Evolutionary conservation across 2,329 filamentous ascomycete species (phyloP).

Genomic region (Geoglossum cookeanum): DNA sequence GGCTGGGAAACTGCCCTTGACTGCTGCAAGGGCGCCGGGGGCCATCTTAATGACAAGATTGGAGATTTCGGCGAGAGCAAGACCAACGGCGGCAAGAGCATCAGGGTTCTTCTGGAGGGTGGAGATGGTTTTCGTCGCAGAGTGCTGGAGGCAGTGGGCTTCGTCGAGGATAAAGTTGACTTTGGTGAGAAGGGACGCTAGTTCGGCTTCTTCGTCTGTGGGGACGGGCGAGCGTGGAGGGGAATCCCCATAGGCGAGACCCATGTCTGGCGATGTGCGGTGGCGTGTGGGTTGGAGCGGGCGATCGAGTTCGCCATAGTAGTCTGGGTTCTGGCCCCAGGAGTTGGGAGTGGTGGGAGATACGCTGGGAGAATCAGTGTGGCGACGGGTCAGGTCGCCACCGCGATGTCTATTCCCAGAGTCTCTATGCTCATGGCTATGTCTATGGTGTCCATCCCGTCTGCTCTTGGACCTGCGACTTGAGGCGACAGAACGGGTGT

Average conservation of each 20-base stretch:
- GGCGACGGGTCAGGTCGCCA: not conserved
- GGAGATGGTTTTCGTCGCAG: slow-evolving; percentile 62
- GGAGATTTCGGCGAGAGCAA: slow-evolving; percentile 82
- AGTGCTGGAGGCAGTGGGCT: slow-evolving; percentile 73
- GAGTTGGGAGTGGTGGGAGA: too few species aligned
- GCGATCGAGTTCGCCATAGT: too few species aligned
- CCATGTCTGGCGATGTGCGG: not conserved
- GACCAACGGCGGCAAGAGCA: slow-evolving; percentile 78
- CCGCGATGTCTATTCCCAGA: not conserved
- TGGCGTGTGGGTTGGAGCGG: too few species aligned
- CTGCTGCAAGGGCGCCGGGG: slow-evolving; percentile 51
- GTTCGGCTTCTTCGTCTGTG: slow-evolving; percentile 33
- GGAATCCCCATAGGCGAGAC: slow-evolving; percentile 60
- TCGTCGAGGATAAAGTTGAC: slow-evolving; percentile 68
- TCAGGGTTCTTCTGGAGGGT: slow-evolving; percentile 71
- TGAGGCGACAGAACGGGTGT: slow-evolving; percentile 27
- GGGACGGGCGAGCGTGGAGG: slow-evolving; percentile 36
- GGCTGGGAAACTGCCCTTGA: slow-evolving; percentile 69
- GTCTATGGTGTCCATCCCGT: slow-evolving; percentile 10
- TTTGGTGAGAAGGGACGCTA: slow-evolving; percentile 49
- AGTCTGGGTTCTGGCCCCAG: too few species aligned
- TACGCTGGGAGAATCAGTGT: too few species aligned
- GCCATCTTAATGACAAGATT: slow-evolving; percentile 67
- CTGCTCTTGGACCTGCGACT: slow-evolving; percentile 16
- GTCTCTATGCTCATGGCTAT: slow-evolving; percentile 6